Base-by-base conservation (phyloP, 2,329 filamentous ascomycete species). In the Trichoderma sp. region DNA sequence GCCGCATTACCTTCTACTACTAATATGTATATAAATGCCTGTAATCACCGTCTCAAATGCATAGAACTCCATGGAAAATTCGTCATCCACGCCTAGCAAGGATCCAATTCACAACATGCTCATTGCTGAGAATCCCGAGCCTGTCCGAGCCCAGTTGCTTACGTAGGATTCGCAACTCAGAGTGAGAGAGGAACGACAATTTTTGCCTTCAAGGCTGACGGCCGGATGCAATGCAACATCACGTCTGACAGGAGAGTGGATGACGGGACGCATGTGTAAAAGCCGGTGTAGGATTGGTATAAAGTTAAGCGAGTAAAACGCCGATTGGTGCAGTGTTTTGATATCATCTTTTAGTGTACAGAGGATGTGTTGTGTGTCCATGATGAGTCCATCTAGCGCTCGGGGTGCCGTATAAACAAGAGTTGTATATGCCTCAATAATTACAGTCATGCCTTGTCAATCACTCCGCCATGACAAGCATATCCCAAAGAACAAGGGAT, bases 181-280 rank as follows among this genome's bases (percentile, higher is more conserved):
- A 43, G 18, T 43, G n/a, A 49, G 46, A 49, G 43, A 49, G 46
- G 3, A 49, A 49, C 46, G 21, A 49, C 46, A 24, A 7, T 24
- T 46, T 46, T 46, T 49, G 13, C 46, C 46, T 49, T 49, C 46
- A 49, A 21, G 46, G 46, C 46, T 49, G 46, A 49, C 46, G 46
- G n/a, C 46, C 46, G n/a, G 21, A 21, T 49, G 46, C 46, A 49
- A 49, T 49, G 46, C 46, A 24, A 49, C 46, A 49, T 49, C 21
- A 13, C 46, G 37, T 46, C 37, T 60, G 58, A 60, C 39, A 60
- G 58, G 58, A 59, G 28, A 37, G 39, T 43, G 28, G 58, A 60
- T 60, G 24, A 18, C n/a, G n/a, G 6, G 16, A 28, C 46, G 39
- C 37, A 18, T 30, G 5, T 32, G 6, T 49, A 28, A 46, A n/a